These are phyloP conservation scores for Irpex sp. DNA, from an alignment of 1,284 basidiomycete genomes.

Conservation along the genomic window DNA sequence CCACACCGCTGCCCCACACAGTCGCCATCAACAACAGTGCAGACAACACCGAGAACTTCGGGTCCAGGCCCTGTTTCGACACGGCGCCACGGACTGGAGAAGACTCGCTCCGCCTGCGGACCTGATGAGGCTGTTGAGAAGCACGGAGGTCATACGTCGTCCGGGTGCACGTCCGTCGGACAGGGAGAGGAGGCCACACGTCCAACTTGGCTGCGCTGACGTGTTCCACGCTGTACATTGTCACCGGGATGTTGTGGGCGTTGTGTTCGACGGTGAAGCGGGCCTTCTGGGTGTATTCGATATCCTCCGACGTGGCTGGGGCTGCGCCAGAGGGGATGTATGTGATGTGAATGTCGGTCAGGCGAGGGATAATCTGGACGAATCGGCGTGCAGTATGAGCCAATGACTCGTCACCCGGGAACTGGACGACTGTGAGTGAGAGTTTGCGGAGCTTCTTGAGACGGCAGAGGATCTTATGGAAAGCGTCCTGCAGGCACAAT, in stretches of 20 bases:
- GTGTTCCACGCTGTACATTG: neutral
- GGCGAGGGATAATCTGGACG: slow-evolving; percentile 59
- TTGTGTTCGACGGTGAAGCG: neutral
- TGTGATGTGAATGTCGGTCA: slow-evolving; percentile 54
- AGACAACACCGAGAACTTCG: neutral
- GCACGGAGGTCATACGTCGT: neutral
- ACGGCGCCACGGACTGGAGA: neutral
- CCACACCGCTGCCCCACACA: neutral
- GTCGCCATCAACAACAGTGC: neutral
- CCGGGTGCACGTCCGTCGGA: neutral
- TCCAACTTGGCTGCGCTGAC: neutral
- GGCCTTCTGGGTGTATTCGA: neutral
- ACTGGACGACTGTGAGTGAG: slow-evolving; percentile 57
- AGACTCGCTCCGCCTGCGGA: neutral
- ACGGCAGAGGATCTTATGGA: slow-evolving; percentile 37
- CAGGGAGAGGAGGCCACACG: neutral
- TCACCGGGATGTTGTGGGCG: neutral
- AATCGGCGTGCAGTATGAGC: slow-evolving; percentile 54
- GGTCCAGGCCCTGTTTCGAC: neutral
- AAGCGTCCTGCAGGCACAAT: slow-evolving; percentile 25
- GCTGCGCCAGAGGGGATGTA: slow-evolving; percentile 41
- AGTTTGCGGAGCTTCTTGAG: slow-evolving; percentile 60
- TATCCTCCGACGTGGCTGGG: neutral
- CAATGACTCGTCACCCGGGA: slow-evolving; percentile 60
- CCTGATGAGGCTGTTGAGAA: neutral